These are phyloP conservation scores for Sporothrix pseudoabietina DNA, from an alignment of 2,329 filamentous ascomycete species.

Conservation along the genomic window DNA sequence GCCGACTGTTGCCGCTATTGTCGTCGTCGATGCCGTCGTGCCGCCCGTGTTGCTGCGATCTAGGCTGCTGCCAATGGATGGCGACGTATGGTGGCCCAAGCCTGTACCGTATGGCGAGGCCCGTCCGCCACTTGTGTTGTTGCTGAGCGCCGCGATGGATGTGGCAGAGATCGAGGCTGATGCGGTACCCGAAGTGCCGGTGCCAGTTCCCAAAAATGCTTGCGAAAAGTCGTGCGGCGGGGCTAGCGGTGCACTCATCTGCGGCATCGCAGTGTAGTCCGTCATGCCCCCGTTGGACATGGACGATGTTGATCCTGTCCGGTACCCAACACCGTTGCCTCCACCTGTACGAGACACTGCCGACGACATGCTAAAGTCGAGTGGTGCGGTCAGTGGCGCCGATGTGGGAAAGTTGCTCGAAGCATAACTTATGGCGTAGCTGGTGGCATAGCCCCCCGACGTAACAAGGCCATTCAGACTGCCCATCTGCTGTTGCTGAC, in stretches of 20 bases:
- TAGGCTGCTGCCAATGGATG: slow-evolving; percentile 36
- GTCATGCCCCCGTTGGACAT: slow-evolving; percentile 46
- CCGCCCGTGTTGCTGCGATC: slow-evolving; percentile 30
- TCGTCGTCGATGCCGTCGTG: slow-evolving; percentile 30
- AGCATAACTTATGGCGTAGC: slow-evolving; percentile 45
- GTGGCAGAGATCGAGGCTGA: slow-evolving; percentile 28
- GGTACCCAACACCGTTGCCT: slow-evolving; percentile 33
- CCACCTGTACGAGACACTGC: slow-evolving; percentile 40
- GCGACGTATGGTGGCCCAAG: slow-evolving; percentile 31
- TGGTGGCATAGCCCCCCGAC: slow-evolving; percentile 36
- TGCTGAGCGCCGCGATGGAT: slow-evolving; percentile 28
- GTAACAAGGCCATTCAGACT: slow-evolving; percentile 40
- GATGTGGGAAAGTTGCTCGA: slow-evolving; percentile 50
- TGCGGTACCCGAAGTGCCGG: slow-evolving; percentile 36
- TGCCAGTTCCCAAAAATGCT: slow-evolving; percentile 46
- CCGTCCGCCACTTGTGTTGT: slow-evolving; percentile 38
- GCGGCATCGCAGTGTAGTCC: slow-evolving; percentile 54
- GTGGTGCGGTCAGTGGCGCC: slow-evolving; percentile 56
- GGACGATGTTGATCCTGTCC: slow-evolving; percentile 38
- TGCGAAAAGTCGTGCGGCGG: slow-evolving; percentile 57
- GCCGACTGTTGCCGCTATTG: slow-evolving; percentile 39
- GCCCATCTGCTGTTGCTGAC: slow-evolving; percentile 24
- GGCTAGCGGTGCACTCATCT: slow-evolving; percentile 58
- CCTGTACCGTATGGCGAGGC: slow-evolving; percentile 50
- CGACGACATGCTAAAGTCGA: slow-evolving; percentile 55